These are phyloP conservation scores for Wilhelminamyces savonicus DNA, from an alignment of 805 yeast species.

Conservation along the genomic window DNA sequence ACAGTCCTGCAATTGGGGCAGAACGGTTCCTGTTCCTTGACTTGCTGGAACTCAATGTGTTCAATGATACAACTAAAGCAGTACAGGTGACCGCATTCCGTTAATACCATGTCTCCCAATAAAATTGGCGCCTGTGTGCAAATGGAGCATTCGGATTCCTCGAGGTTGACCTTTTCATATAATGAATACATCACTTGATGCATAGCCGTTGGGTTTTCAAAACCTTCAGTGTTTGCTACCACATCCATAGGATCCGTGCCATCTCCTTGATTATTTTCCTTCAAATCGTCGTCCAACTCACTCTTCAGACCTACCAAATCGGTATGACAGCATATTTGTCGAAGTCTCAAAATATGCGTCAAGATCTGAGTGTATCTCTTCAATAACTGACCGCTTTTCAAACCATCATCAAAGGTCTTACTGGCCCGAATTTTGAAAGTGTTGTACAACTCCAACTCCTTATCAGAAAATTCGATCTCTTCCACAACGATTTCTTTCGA, in stretches of 20 bases:
- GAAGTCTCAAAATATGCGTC: slow-evolving; percentile 72
- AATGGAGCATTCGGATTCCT: slow-evolving; percentile 71
- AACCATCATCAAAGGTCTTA: slow-evolving; percentile 50
- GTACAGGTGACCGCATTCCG: slow-evolving; percentile 77
- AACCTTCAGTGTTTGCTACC: slow-evolving; percentile 9
- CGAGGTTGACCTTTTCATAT: slow-evolving; percentile 24
- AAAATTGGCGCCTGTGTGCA: slow-evolving; percentile 68
- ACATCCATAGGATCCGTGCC: slow-evolving; percentile 9
- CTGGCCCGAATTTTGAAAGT: slow-evolving; percentile 66
- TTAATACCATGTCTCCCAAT: slow-evolving; percentile 47
- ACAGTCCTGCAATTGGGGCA: slow-evolving; percentile 75
- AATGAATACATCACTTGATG: slow-evolving; percentile 19
- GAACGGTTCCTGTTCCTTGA: slow-evolving; percentile 35
- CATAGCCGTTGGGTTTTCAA: slow-evolving; percentile 14
- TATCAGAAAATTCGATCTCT: slow-evolving; percentile 56
- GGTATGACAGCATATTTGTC: slow-evolving; percentile 87
- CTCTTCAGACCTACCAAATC: slow-evolving; percentile 49
- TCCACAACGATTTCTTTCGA: slow-evolving; percentile 67
- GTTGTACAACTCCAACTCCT: slow-evolving; percentile 61
- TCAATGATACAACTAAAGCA: slow-evolving; percentile 70
- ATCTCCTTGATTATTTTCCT: slow-evolving; percentile 14
- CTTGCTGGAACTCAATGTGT: slow-evolving; percentile 63
- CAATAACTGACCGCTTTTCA: slow-evolving; percentile 61
- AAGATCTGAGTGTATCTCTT: slow-evolving; percentile 72
- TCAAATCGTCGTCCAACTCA: slow-evolving; percentile 48